These are phyloP conservation scores for Globisporangium emineosum DNA, from an alignment of 352 stramenopile genomes.

Conservation along the genomic window DNA sequence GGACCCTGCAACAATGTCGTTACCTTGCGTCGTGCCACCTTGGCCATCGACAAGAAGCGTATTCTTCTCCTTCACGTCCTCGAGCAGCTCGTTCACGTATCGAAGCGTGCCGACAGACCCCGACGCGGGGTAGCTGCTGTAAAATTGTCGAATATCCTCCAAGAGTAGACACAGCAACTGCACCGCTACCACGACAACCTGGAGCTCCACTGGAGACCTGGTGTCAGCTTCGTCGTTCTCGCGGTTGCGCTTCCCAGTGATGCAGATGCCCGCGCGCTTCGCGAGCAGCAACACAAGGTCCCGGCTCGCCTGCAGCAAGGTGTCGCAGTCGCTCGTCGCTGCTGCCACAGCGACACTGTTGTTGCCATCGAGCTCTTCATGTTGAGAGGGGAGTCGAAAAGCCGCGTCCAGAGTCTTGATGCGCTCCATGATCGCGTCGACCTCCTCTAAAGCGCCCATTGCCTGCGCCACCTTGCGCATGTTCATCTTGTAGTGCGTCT, in stretches of 20 bases:
- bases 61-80: conserved; percentile 45
- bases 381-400: conserved; percentile 4
- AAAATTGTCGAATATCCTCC: conserved; percentile 29
- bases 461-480: conserved; percentile 52
- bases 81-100: conserved; percentile 33
- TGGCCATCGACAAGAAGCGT: not conserved
- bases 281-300: conserved; percentile 48
- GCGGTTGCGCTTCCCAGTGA: conserved; percentile 55
- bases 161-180: conserved; percentile 28
- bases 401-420: conserved; percentile 33
- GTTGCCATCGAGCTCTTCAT: too few species aligned
- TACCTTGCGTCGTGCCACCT: not conserved
- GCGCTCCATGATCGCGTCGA: conserved; percentile 43
- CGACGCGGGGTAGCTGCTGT: not conserved
- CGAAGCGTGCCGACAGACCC: conserved; percentile 17
- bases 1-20: not conserved
- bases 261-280: conserved; percentile 59
- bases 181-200: conserved; percentile 16
- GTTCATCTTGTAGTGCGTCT: conserved; percentile 56
- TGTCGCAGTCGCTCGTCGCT: conserved; percentile 20
- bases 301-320: conserved; percentile 29
- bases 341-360: not conserved
- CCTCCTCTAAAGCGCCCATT: conserved; percentile 55
- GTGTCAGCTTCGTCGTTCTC: conserved; percentile 44
- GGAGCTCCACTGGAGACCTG: conserved; percentile 41